Conservation (phyloP, 2,329 filamentous ascomycete genomes). For the Sclerotinia sclerotiorum region DNA sequence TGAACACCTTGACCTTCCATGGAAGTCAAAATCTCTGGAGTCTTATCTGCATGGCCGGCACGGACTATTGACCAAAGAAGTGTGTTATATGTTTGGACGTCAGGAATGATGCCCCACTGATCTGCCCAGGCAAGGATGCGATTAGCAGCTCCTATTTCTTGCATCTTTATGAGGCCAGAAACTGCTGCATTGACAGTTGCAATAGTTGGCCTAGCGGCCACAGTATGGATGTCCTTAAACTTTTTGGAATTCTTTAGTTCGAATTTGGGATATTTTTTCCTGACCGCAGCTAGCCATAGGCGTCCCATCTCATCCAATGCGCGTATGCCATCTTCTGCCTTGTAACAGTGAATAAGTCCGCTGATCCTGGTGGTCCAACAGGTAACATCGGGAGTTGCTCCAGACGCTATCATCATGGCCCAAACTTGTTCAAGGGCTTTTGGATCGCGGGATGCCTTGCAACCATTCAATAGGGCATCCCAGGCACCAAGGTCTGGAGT, state of each 20-base stretch:
- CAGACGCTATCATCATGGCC: constrained; percentile 58
- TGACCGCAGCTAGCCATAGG: constrained; percentile 50
- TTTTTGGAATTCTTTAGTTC: constrained; percentile 32
- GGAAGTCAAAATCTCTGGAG: constrained; percentile 52
- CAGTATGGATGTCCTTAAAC: constrained; percentile 36
- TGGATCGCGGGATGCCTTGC: constrained; percentile 58
- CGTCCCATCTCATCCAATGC: constrained; percentile 66
- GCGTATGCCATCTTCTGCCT: constrained; percentile 56
- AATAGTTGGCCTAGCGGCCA: constrained; percentile 58
- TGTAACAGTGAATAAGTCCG: constrained; percentile 59
- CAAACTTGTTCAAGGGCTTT: constrained; percentile 66
- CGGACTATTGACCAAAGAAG: constrained; percentile 62
- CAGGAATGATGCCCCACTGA: constrained; percentile 47
- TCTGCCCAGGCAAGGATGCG: constrained; percentile 52
- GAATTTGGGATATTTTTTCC: constrained; percentile 30
- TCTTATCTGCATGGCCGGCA: constrained; percentile 48
- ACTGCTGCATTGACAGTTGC: constrained; percentile 70
- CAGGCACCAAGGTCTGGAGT: constrained; percentile 65
- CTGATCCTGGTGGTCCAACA: constrained; percentile 73
- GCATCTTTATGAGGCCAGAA: constrained; percentile 56
- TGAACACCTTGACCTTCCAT: constrained; percentile 59
- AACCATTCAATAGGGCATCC: constrained; percentile 72
- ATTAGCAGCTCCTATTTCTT: constrained; percentile 50
- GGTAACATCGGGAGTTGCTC: constrained; percentile 59
- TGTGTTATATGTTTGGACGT: constrained; percentile 61